Evolutionary conservation across 2,329 filamentous ascomycete species (phyloP), one percentile per base, ranked within the genome.

Genomic region (Rugonectria rugulosa): DNA sequence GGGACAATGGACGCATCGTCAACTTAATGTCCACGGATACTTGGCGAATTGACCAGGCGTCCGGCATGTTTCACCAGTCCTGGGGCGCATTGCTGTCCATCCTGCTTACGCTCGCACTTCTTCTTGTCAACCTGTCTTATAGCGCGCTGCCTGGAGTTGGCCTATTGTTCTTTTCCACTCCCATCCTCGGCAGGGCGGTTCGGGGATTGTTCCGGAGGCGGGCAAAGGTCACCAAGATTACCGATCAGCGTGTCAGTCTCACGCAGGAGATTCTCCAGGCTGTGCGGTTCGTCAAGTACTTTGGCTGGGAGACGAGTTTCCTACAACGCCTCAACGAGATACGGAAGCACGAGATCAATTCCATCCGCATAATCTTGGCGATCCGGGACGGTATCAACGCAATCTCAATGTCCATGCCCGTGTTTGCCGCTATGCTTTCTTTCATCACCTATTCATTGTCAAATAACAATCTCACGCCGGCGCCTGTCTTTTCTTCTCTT

Each of bases 401-500:
- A 7, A 36, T 51, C 7, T 29, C 38, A 8, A 51, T 51, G 38
- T 34, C 38, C 5, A 36, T 51, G 38, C 47, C 47, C 15, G 38
- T 51, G 12, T 43, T 51, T 24, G 47, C 47, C 3, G 27, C 47
- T 2, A 51, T 51, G 47, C 21, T 51, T n/a, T 51, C 47, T 14
- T 51, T 51, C 14, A 51, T 51, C 17, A 42, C 38, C 7, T 51
- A 43, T 20, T 51, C 47, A 6, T 73, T 88, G 26, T 82, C 86
- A 1, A 79, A 88, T 51, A 88, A 92, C 64, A 72, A 73, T 21
- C 81, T 98, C 15, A 79, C 85, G 2, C 88, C 95, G 1, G 91
- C 92, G 0, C 80, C 87, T 17, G 83, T 98, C 24, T 98, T 99
- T 76, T 97, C 94, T 0, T 97, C 94, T 0, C 81, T 98, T 14